Evolutionary conservation across 495 filamentous ascomycete genomes (phyloP).

Genomic region (Aspergillus hancockii): DNA sequence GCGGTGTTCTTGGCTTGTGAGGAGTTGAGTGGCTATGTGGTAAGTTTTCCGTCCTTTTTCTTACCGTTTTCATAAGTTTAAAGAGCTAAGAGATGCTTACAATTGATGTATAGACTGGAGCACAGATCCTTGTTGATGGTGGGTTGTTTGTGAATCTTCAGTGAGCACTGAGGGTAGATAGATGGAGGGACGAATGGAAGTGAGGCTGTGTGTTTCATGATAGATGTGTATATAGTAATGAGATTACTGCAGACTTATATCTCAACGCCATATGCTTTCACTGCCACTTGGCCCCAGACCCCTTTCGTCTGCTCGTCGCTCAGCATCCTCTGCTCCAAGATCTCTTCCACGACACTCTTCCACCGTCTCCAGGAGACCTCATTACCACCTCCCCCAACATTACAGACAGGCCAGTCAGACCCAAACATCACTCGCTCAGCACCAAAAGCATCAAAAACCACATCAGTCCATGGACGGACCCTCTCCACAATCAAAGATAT

Average conservation of each 20-base stretch:
- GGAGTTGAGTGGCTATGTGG: slow-evolving; percentile 70
- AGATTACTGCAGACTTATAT: slow-evolving; percentile 22
- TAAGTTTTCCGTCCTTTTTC: slow-evolving; percentile 23
- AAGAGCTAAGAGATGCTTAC: slow-evolving; percentile 4
- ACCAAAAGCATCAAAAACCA: slow-evolving; percentile 67
- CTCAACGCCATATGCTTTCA: slow-evolving; percentile 61
- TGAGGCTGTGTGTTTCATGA: not conserved
- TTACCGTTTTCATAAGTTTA: slow-evolving; percentile 8
- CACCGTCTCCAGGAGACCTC: slow-evolving; percentile 53
- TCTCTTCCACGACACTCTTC: slow-evolving; percentile 45
- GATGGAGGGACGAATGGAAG: not conserved
- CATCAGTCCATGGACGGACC: slow-evolving; percentile 65
- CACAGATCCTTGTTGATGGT: slow-evolving; percentile 85
- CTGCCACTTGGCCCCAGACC: slow-evolving; percentile 71
- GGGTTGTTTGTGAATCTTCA: slow-evolving; percentile 72
- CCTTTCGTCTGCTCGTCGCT: slow-evolving; percentile 55
- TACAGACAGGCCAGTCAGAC: slow-evolving; percentile 89
- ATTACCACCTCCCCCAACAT: slow-evolving; percentile 58
- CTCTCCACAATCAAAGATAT: slow-evolving; percentile 41
- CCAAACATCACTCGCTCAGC: slow-evolving; percentile 79
- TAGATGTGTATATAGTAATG: slow-evolving; percentile 1
- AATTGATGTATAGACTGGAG: slow-evolving; percentile 58
- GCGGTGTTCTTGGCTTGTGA: slow-evolving; percentile 87
- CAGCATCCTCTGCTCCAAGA: slow-evolving; percentile 59
- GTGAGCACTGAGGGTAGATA: slow-evolving; percentile 34